Percentiles rank a stretch among this genome's conserved stretches.
Conservation (phyloP, 2,329 filamentous ascomycete genomes). For the Bisporella sp. region DNA sequence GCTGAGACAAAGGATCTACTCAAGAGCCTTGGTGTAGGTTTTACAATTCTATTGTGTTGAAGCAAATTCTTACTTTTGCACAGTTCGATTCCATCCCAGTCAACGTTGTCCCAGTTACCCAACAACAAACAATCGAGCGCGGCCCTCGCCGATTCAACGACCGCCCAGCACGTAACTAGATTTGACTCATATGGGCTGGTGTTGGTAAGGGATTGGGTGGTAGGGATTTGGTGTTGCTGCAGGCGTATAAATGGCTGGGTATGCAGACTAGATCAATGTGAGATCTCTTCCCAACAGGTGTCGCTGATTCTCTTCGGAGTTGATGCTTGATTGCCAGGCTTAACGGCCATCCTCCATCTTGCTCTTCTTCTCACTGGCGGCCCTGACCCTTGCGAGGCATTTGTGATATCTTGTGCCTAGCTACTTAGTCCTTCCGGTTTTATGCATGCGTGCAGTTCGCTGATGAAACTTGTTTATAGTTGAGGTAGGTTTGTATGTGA, state of each 20-base stretch:
- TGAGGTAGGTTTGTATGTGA: no score
- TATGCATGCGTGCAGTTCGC: no score
- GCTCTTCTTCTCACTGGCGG: no score
- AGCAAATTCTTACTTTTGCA: constrained; percentile 25
- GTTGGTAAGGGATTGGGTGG: constrained; percentile 14
- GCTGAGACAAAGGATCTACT: constrained; percentile 97
- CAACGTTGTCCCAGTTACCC: constrained; percentile 86
- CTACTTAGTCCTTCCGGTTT: no score
- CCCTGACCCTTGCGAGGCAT: no score
- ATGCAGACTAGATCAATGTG: constrained; percentile 48
- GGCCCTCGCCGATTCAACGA: constrained; percentile 65
- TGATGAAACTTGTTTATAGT: no score
- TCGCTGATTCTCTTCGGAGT: constrained; percentile 76
- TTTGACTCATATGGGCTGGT: constrained; percentile 13
- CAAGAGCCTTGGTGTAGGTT: constrained; percentile 96
- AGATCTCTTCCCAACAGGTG: constrained; percentile 67
- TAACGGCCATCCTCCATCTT: no score
- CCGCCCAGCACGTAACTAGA: constrained; percentile 44
- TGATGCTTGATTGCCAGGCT: constrained; percentile 86
- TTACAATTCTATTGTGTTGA: not conserved
- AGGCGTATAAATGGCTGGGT: constrained; percentile 24
- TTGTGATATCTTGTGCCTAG: no score
- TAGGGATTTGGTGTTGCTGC: constrained; percentile 24
- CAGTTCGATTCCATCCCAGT: constrained; percentile 97
- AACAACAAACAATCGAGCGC: constrained; percentile 81